These are phyloP conservation scores for Penicillium herquei DNA, from an alignment of 495 filamentous ascomycete genomes.

Conservation along the genomic window DNA sequence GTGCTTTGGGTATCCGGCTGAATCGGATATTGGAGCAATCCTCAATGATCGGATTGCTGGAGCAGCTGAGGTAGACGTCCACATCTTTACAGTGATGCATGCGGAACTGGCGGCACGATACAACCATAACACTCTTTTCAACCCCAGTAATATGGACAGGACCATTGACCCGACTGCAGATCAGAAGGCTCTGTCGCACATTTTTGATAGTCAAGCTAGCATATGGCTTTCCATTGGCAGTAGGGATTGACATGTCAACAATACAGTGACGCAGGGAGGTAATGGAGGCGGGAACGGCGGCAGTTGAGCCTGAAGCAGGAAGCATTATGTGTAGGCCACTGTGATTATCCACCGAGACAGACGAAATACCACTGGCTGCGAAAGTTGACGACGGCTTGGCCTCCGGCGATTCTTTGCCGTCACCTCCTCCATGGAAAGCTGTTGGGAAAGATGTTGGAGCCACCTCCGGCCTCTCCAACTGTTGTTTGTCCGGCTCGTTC, in stretches of 20 bases:
- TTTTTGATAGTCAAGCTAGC: conserved; percentile 71
- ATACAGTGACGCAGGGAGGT: conserved; percentile 70
- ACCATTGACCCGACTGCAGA: conserved; percentile 75
- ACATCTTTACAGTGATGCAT: conserved; percentile 83
- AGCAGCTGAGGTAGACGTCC: conserved; percentile 77
- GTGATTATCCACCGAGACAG: conserved; percentile 64
- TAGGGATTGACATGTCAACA: conserved; percentile 73
- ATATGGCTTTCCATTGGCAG: conserved; percentile 62
- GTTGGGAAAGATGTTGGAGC: conserved; percentile 39
- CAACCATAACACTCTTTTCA: conserved; percentile 69
- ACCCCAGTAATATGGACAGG: conserved; percentile 78
- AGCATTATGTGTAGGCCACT: conserved; percentile 63
- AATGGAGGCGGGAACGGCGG: conserved; percentile 69
- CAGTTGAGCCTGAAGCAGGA: conserved; percentile 61
- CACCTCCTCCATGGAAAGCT: conserved; percentile 14
- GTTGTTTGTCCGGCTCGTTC: conserved; percentile 42
- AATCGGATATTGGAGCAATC: conserved; percentile 78
- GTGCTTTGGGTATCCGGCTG: conserved; percentile 64
- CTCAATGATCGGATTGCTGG: conserved; percentile 90
- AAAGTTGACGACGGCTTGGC: conserved; percentile 20
- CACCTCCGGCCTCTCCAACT: conserved; percentile 32
- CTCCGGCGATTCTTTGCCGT: conserved; percentile 14
- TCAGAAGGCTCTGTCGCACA: conserved; percentile 64
- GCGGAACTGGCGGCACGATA: conserved; percentile 77
- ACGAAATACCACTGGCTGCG: conserved; percentile 39